Percentiles rank a stretch among this genome's conserved stretches.
Evolutionary conservation across 108 stramenopile genomes (phyloP).

Genomic region (Bacterosira constricta): DNA sequence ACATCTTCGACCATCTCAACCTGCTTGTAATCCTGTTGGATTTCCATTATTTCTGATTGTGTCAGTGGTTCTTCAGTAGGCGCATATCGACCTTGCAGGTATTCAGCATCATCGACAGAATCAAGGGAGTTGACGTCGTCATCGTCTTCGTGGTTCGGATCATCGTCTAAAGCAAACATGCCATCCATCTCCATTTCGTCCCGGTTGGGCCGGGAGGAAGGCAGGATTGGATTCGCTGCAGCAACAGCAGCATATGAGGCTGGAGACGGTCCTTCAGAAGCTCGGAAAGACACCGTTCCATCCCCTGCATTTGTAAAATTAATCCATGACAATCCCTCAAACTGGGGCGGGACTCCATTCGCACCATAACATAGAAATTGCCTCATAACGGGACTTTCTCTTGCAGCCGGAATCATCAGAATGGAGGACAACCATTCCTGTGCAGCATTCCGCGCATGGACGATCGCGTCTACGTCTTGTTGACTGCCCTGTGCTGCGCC

Average conservation of each 20-base stretch:
- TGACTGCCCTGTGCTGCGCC: neutral
- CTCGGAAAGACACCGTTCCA: slow-evolving; percentile 23
- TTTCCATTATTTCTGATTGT: slow-evolving; percentile 70
- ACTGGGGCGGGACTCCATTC: slow-evolving; percentile 85
- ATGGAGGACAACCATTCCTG: slow-evolving; percentile 73
- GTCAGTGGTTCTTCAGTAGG: slow-evolving; percentile 70
- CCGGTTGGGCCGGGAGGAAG: slow-evolving; percentile 18
- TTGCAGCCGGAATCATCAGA: slow-evolving; percentile 61
- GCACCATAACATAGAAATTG: slow-evolving; percentile 80
- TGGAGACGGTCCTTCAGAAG: neutral
- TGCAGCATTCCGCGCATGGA: slow-evolving; percentile 59
- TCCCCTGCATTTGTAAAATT: slow-evolving; percentile 39
- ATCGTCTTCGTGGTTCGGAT: slow-evolving; percentile 14
- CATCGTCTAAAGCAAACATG: slow-evolving; percentile 68
- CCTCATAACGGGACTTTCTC: slow-evolving; percentile 64
- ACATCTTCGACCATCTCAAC: slow-evolving; percentile 92
- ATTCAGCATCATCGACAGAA: slow-evolving; percentile 65
- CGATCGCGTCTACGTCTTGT: slow-evolving; percentile 38
- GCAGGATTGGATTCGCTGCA: neutral
- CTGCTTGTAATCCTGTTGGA: slow-evolving; percentile 60
- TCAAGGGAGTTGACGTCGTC: slow-evolving; percentile 25
- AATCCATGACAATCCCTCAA: slow-evolving; percentile 78
- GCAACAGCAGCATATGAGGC: neutral
- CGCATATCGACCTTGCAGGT: slow-evolving; percentile 63
- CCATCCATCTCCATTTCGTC: slow-evolving; percentile 91